Base-by-base conservation (phyloP, 2,329 filamentous ascomycete species). In the Erysiphe pulchra region DNA sequence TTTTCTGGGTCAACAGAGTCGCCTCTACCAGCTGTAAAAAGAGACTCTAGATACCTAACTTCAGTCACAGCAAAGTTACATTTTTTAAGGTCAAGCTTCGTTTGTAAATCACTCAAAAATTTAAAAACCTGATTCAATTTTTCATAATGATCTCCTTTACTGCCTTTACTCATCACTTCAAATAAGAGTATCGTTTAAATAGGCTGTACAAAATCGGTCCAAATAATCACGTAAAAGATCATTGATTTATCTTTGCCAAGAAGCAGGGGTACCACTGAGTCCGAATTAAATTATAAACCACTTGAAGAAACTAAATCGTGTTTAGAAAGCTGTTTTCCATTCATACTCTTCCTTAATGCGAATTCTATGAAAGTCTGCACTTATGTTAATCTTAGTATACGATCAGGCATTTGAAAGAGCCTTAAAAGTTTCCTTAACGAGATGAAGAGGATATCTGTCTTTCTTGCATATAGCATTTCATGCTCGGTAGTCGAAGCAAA, bases 271-370 rank as follows among this genome's bases (percentile, higher is more conserved):
- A 20, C 38, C 38, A 24, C 10, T 41, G 8, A 41, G n/a, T 13
- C 38, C 38, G 16, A 43, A 43, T 8, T 4, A 6, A 20, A 43
- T 43, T 8, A 43, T 28, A 2, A 43, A 16, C 41, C 41, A 43
- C 32, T 43, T 28, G 17, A 43, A 43, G 1, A 31, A 10, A 3
- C 41, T 4, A 31, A 43, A 32, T 1, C 41, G 11, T 8, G 41
- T 43, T 33, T 43, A 5, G 32, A 43, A 43, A 16, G 41, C 41
- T 33, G 41, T 43, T 43, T 43, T 43, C 41, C 41, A 43, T 43
- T 43, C 41, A 33, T 43, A 13, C n/a, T 5, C 24, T n/a, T n/a
- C n/a, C n/a, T 43, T 43, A 5, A 43, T 4, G 16, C 41, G 11
- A 11, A 43, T 31, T 16, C 12, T 6, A 33, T 43, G 41, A 32